Base-by-base conservation (phyloP, 192 early-diverging fungal genomes). In the Rhizophagus prolifer region DNA sequence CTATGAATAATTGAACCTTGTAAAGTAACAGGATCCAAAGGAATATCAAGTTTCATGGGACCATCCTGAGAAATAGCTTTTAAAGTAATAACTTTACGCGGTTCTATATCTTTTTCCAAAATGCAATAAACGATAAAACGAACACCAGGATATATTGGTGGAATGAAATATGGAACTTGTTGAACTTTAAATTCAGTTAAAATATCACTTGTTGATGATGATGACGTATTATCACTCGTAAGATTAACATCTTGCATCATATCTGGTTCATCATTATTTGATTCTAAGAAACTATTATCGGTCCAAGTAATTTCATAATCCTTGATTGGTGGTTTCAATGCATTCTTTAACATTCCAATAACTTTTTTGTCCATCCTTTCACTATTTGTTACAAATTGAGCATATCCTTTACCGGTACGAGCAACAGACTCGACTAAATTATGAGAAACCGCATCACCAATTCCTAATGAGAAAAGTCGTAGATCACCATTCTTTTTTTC, bases 311-410 rank as follows among this genome's bases (percentile, higher is more conserved):
- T 68, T 69, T 86, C 85, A 61, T 80, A 88, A 75, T 89, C 80
- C 13, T 63, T 69, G 16, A 89, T 59, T 5, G 79, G 80, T 41
- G 83, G 80, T 62, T 78, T 70, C 4, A 88, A 26, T 1, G 83
- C 80, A 68, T 80, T 81, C 60, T 88, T 88, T 41, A 88, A 74
- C 84, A 89, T 84, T 62, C 81, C 81, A 36, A 89, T 77, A 58
- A 88, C 71, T 58, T 88, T 88, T 30, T 74, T 78, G n/a, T 89
- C 85, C 82, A 89, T 80, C 47, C 82, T 79, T 76, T 88, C 87
- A 10, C 74, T 73, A 25, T 79, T 73, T 6, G 81, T 81, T 0
- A 89, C 87, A 54, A 83, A 81, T 58, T 87, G 75, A 6, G 87
- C 80, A 50, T 82, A 85, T 19, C 87, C 87, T 30, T 78, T 79